Base-by-base conservation (phyloP, 306 rosid genomes). In the Cucurbita ficifolia region DNA sequence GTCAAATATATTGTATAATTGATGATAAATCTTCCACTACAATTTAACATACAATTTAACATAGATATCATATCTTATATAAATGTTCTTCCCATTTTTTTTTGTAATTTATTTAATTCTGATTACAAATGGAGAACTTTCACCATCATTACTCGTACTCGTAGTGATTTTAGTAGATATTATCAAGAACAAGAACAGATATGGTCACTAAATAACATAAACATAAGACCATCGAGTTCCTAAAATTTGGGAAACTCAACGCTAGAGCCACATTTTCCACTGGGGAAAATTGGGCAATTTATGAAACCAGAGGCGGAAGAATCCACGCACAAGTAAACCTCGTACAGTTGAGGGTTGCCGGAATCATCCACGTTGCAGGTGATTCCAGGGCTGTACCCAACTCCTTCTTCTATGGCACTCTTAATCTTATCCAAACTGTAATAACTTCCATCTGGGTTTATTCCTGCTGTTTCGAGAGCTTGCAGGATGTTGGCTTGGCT, bases 271-370 rank as follows among this genome's bases (percentile, higher is more conserved):
- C 94, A 85, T 78, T 54, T 81, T 39, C 72, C 74, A 17, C 0
- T 76, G 0, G 96, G 96, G 67, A 84, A 77, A 9, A 79, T 0
- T 0, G 96, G 92, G 16, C 97, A 91, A 60, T 85, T 77, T 14
- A 88, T 88, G 73, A 91, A 10, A 12, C 76, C 64, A 4, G 85
- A 79, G 0, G 83, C 92, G 19, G 92, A 79, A 63, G 89, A 83
- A 75, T 91, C 87, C 0, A 87, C 89, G 35, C 97, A 91, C 64
- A 91, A n/a, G 70, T 81, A 83, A 65, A 91, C 73, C 74, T 87
- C 90, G 78, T 85, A 84, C 35, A 91, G 79, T 55, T 87, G 90
- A 38, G 79, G 74, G 67, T 87, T 81, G 17, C 77, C 82, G 0
- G 79, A 71, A 3, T 82, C 77, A 48, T 90, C 90, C 10, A 53